Evolutionary conservation across 345 rosid genomes (phyloP), one percentile per base, ranked within the genome.

Genomic region (Murraya koenigii): DNA sequence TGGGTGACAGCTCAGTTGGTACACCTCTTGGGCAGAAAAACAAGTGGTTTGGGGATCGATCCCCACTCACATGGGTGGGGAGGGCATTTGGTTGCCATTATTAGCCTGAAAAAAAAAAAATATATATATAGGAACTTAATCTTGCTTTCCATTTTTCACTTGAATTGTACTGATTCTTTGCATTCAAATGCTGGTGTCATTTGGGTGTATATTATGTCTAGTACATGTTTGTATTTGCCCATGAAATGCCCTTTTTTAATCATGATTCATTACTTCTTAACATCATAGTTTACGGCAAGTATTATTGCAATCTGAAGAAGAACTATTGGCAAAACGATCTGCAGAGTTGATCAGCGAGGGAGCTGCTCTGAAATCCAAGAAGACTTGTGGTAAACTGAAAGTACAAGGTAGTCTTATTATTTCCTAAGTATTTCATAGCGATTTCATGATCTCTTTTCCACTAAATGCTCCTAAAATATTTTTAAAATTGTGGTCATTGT

Each of bases 261-360:
- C 23, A 55, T 81, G 56, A 70, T 41, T 25, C 44, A 28, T 61
- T 6, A 19, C 69, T 25, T 52, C 74, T 54, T 49, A 41, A 59
- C 61, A 26, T 79, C 38, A 3, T 76, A 90, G 94, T 78, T 84
- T 95, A 78, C 90, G 89, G 86, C 81, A 84, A 30, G 85, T 92
- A 58, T 86, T 95, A 62, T 81, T 95, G 79, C 97, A 93, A 66
- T 86, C 99, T 22, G 99, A 95, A 83, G 99, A 95, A 88, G 99
- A 95, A 86, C 78, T 91, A 38, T 71, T 92, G 76, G 89, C 86
- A 67, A 91, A 88, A 75, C 87, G 83, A 79, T 86, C 92, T 74
- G 80, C 92, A 38, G 90, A 89, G 77, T 74, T 91, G 79, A 90
- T 86, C 39, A 84, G 82, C 36, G 95, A 92, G 74, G 81, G 84